Base-by-base conservation (phyloP, 306 rosid species). In the Citrullus amarus region DNA sequence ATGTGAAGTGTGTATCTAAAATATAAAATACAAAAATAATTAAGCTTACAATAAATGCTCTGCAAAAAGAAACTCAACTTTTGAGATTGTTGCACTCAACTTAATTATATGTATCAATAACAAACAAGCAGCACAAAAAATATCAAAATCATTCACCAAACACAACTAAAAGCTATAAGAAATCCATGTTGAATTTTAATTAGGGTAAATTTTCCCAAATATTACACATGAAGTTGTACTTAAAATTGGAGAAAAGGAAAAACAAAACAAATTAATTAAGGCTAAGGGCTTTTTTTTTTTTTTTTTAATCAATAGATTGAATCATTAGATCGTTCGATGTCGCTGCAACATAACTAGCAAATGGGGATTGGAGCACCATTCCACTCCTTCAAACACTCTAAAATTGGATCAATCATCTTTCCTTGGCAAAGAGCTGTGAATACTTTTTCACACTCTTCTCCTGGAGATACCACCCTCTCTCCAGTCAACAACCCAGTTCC, bases 341-440 rank as follows among this genome's bases (percentile, higher is more conserved):
- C 3, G 22, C 9, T 2, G 12, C 22, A 32, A 34, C 6, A 14
- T 1, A 15, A 16, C 51, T 93, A 93, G 79, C 81, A 87, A 14
- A 91, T 85, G 5, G 98, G 96, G 81, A 93, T 88, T 75, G 98
- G 98, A 20, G 89, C 88, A 63, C 98, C 98, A 48, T 89, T 90
- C 98, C 98, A 93, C 8, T 85, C 96, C 2, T 78, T 82, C 44
- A 90, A 89, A 75, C 98, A 93, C 20, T 85, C 96, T 34, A 93
- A 50, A 43, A 93, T 76, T 1, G 98, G 94, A 81, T 93, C 98
- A 68, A 91, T 90, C n/a, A 90, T 84, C 79, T 88, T 90, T 0
- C 97, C 97, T 78, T 90, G 82, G n/a, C 97, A 89, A 76, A 93
- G 66, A 2, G 98, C 98, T 2, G 87, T 82, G 85, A 91, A 93